These are phyloP conservation scores for Apiospora aurea DNA, from an alignment of 2,329 filamentous ascomycete species.

Conservation along the genomic window DNA sequence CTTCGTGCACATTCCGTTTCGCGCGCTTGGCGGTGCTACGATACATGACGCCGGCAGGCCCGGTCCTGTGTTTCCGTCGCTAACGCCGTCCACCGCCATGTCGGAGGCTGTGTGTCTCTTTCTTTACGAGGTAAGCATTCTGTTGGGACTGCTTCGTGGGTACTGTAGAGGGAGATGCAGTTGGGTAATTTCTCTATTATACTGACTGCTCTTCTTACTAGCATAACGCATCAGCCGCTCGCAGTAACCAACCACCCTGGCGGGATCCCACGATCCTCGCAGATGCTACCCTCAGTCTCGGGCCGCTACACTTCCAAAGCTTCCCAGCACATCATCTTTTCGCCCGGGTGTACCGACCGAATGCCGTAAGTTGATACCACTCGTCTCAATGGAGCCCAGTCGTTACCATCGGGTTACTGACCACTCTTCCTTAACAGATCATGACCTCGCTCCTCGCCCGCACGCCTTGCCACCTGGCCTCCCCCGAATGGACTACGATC, in stretches of 20 bases:
- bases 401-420: not conserved
- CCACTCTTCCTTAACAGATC: slow-evolving; percentile 43
- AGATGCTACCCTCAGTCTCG: slow-evolving; percentile 48
- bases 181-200: not conserved
- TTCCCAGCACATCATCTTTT: slow-evolving; percentile 68
- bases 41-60: not conserved
- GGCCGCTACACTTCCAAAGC: slow-evolving; percentile 53
- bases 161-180: not conserved
- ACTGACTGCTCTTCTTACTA: slow-evolving; percentile 32
- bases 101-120: slow-evolving; percentile 57
- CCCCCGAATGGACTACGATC: slow-evolving; percentile 56
- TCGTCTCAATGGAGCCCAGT: too few relatives aligned
- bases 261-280: slow-evolving; percentile 44
- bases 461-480: slow-evolving; percentile 58
- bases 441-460: slow-evolving; percentile 57
- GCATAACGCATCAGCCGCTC: slow-evolving; percentile 53
- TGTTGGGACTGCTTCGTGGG: too few relatives aligned
- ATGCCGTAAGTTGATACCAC: slow-evolving; percentile 53
- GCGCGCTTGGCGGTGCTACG: not conserved
- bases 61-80: not conserved
- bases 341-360: slow-evolving; percentile 60
- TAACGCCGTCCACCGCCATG: not conserved
- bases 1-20: not conserved
- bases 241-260: slow-evolving; percentile 46
- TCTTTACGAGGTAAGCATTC: slow-evolving; percentile 58